phyloP scores from a whole-genome alignment of 805 yeast species.

The Candida pseudofarinosa region DNA sequence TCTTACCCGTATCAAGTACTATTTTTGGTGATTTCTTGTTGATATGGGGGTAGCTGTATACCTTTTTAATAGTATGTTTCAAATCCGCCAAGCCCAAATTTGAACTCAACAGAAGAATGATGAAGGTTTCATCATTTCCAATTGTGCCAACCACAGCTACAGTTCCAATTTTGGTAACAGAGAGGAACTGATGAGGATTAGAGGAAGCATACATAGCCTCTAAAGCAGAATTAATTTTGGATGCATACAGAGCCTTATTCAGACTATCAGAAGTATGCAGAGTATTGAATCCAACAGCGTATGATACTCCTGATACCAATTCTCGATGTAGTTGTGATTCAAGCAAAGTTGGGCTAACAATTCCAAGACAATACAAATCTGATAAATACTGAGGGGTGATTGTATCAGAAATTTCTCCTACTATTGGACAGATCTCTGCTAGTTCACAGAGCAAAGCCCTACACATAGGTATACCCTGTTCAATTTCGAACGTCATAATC shows the following conservation, averaged over 20 bases:
- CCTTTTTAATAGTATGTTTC: constrained; percentile 8
- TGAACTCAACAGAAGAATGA: constrained; percentile 28
- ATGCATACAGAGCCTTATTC: constrained; percentile 21
- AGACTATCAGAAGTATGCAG: constrained; percentile 14
- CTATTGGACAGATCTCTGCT: constrained; percentile 42
- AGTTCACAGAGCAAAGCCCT: constrained; percentile 36
- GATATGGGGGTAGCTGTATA: constrained; percentile 14
- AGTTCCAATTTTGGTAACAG: constrained; percentile 45
- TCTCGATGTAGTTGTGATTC: constrained; percentile 52
- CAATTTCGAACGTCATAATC: constrained; percentile 28
- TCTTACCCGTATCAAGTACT: constrained; percentile 26
- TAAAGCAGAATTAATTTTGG: constrained; percentile 32
- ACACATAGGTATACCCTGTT: constrained; percentile 38
- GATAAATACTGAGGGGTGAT: constrained; percentile 49
- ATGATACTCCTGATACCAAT: constrained; percentile 47
- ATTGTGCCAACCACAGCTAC: constrained; percentile 47
- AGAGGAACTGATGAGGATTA: constrained; percentile 45
- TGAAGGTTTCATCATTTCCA: constrained; percentile 49
- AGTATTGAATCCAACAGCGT: constrained; percentile 45
- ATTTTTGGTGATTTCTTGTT: constrained; percentile 16
- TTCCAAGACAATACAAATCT: constrained; percentile 43
- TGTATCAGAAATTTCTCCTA: constrained; percentile 44
- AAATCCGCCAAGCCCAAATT: constrained; percentile 12
- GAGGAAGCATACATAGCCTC: constrained; percentile 45
- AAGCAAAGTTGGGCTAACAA: constrained; percentile 38